A percentile compares a stretch with the other conserved stretches of the same genome.
phyloP scores from a whole-genome alignment of 1,284 basidiomycete species.

The Rhodotorula sp. region DNA sequence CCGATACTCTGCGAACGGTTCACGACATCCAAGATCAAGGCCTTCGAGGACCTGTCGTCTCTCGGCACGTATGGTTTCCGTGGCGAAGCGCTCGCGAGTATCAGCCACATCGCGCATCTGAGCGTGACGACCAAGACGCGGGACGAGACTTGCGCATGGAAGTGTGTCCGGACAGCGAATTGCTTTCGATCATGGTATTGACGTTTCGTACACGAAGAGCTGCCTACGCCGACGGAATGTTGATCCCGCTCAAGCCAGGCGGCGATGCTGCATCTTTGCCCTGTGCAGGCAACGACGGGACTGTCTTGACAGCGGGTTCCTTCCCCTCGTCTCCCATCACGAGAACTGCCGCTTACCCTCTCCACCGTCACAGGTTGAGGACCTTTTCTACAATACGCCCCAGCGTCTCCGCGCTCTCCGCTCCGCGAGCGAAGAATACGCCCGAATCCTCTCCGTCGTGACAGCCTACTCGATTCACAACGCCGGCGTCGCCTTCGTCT shows the following conservation, averaged over 20 bases:
- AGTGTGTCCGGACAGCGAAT: constrained; percentile 68
- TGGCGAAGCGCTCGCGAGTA: constrained; percentile 94
- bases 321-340: too few species aligned
- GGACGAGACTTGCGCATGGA: constrained; percentile 77
- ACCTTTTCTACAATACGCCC: constrained; percentile 93
- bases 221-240: constrained; percentile 69
- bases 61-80: constrained; percentile 94
- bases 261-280: constrained; percentile 71
- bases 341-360: neutral
- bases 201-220: constrained; percentile 58
- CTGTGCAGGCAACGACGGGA: constrained; percentile 92
- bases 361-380: constrained; percentile 68
- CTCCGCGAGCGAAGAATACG: constrained; percentile 86
- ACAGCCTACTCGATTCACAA: constrained; percentile 94
- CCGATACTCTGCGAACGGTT: constrained; percentile 91
- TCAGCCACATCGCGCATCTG: constrained; percentile 89
- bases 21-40: constrained; percentile 88
- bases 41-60: constrained; percentile 81
- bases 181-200: neutral
- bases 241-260: constrained; percentile 68
- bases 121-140: constrained; percentile 86
- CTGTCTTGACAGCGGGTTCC: constrained; percentile 70
- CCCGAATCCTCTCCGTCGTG: constrained; percentile 86
- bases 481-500: constrained; percentile 78
- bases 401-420: constrained; percentile 82